Base-by-base conservation (phyloP, 371 early-diverging fungal species). In the Rhizopus arrhizus region DNA sequence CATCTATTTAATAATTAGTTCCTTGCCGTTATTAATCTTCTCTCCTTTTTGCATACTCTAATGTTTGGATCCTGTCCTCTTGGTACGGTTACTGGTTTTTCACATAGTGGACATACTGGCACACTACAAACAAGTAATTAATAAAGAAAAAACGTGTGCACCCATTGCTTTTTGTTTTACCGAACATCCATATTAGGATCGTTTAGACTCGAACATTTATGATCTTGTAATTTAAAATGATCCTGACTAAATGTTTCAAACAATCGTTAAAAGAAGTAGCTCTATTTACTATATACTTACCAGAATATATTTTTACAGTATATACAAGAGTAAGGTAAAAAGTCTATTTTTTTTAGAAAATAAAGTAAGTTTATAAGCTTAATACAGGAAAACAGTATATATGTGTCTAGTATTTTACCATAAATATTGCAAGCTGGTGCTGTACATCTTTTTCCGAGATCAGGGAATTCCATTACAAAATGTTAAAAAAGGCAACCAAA, bases 21-120 rank as follows among this genome's bases (percentile, higher is more conserved):
- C 28, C 6, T 15, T 48, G 9, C 7, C 3, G 9, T 48, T 48
- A 40, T 48, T 52, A 12, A 29, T 4, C 0, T 0, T 8, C 4
- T 48, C 28, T 13, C 31, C 34, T 13, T 13, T 32, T 13, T 51
- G 32, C 22, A 4, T 60, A 82, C 84, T 59, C 81, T 72, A 38
- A 83, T 68, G 59, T 88, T 88, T 4, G 87, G 87, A 72, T 88
- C 82, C 40, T 84, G 78, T 15, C 83, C 85, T 64, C 82, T 64
- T 46, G 78, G 78, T 13, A 82, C 73, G n/a, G 88, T 84, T n/a
- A 88, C 85, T 36, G 87, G 85, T 45, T 74, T 78, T 29, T 76
- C 69, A 54, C 88, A 88, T 32, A 88, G 69, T 5, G 88, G 88
- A 53, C 88, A 88, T 22, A 77, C 73, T 29, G 87, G 86, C 0